A percentile compares a stretch with the other conserved stretches of the same genome.
These are phyloP conservation scores for Daldinia concentrica DNA, from an alignment of 495 filamentous ascomycete species.

Conservation along the genomic window DNA sequence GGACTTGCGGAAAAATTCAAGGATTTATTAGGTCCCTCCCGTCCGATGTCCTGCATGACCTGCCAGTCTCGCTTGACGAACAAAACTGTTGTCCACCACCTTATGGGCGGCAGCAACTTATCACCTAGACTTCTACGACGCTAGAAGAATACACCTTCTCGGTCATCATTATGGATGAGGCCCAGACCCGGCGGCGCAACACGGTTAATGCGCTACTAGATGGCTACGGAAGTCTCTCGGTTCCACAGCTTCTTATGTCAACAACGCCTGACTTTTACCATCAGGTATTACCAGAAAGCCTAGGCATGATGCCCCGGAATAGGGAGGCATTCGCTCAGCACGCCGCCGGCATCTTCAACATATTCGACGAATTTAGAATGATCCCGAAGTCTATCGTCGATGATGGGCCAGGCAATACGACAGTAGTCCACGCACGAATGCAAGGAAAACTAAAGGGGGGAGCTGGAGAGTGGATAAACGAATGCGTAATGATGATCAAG, in stretches of 20 bases:
- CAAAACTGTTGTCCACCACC: constrained; percentile 15
- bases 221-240: constrained; percentile 50
- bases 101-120: constrained; percentile 18
- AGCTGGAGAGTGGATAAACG: constrained; percentile 48
- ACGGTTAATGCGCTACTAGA: constrained; percentile 48
- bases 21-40: constrained; percentile 37
- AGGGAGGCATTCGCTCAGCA: constrained; percentile 47
- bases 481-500: constrained; percentile 53
- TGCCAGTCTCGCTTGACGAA: constrained; percentile 16
- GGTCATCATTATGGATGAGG: constrained; percentile 32
- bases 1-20: constrained; percentile 24
- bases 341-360: constrained; percentile 48
- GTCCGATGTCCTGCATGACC: constrained; percentile 34
- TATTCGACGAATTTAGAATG: constrained; percentile 53
- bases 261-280: constrained; percentile 50
- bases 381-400: constrained; percentile 49
- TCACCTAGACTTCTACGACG: not conserved
- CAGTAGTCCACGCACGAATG: constrained; percentile 52
- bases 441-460: constrained; percentile 41
- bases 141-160: constrained; percentile 9
- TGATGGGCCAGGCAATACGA: constrained; percentile 41
- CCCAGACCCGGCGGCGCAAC: constrained; percentile 29
- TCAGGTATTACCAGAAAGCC: constrained; percentile 49
- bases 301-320: constrained; percentile 49
- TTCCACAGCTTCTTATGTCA: constrained; percentile 44